These are phyloP conservation scores for Hylodesmum podocarpum DNA, from an alignment of 306 rosid genomes.

Conservation along the genomic window DNA sequence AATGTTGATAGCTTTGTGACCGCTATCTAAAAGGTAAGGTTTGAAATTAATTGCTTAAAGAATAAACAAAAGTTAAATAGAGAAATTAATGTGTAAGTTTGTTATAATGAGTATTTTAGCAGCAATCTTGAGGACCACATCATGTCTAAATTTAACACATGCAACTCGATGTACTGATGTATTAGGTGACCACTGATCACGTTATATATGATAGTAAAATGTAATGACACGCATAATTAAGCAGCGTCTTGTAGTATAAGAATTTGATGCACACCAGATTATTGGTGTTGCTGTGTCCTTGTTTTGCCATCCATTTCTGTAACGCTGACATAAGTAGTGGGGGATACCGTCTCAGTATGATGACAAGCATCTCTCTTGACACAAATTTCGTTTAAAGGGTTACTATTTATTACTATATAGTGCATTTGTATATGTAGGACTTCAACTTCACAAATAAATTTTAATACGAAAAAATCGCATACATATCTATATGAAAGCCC, in stretches of 20 bases:
- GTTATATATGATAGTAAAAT: background rate
- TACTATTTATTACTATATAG: no score
- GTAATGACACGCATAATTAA: background rate
- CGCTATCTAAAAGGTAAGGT: no score
- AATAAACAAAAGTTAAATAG: background rate
- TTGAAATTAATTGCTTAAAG: background rate
- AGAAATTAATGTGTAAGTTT: no score
- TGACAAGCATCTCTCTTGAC: no score
- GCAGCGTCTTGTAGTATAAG: background rate
- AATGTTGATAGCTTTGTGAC: no score
- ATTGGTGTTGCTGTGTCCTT: background rate
- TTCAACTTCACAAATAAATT: background rate
- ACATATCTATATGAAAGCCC: no score
- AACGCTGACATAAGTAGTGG: background rate
- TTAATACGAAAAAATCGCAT: background rate
- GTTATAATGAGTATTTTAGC: background rate
- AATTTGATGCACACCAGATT: background rate
- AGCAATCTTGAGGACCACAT: background rate
- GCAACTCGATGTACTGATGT: background rate
- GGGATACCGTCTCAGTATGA: background rate
- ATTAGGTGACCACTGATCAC: background rate
- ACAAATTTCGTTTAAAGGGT: no score
- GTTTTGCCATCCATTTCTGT: background rate
- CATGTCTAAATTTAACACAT: background rate
- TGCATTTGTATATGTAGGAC: background rate